phyloP scores from a whole-genome alignment of 2,329 filamentous ascomycete genomes.

The Botrytis squamosa region DNA sequence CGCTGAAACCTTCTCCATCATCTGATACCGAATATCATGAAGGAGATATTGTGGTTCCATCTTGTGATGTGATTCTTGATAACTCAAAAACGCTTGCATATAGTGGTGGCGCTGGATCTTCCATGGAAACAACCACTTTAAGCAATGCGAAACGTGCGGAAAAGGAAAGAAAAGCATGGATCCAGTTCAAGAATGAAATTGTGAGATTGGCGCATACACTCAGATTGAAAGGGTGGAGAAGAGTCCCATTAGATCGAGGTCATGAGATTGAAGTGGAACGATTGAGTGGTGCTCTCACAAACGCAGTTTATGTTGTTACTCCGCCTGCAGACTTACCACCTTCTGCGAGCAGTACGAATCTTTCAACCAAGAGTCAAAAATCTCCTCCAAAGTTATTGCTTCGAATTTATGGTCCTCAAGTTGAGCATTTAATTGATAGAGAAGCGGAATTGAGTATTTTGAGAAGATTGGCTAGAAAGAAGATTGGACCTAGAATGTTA shows the following conservation, averaged over 20 bases:
- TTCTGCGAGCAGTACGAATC: constrained; percentile 30
- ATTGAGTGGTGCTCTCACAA: constrained; percentile 88
- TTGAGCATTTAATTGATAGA: constrained; percentile 92
- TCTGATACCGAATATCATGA: constrained; percentile 87
- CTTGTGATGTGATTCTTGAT: constrained; percentile 80
- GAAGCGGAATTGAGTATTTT: constrained; percentile 87
- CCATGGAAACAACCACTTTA: constrained; percentile 42
- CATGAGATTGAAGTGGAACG: constrained; percentile 69
- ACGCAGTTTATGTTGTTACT: constrained; percentile 91
- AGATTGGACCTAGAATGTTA: constrained; percentile 85
- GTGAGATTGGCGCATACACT: constrained; percentile 86
- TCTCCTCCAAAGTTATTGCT: constrained; percentile 68
- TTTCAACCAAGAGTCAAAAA: constrained; percentile 38
- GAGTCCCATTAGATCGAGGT: constrained; percentile 70
- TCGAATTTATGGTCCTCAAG: constrained; percentile 90
- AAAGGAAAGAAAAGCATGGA: constrained; percentile 76
- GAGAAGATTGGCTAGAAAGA: constrained; percentile 81
- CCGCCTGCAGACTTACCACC: constrained; percentile 65
- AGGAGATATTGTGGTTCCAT: constrained; percentile 77
- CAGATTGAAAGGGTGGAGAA: constrained; percentile 86
- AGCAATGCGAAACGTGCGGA: constrained; percentile 49
- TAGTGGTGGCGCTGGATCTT: constrained; percentile 48
- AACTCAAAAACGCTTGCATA: constrained; percentile 88
- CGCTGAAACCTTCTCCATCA: constrained; percentile 48
- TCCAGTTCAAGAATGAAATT: constrained; percentile 88